Evolutionary conservation across 2,329 filamentous ascomycete species (phyloP), one percentile per base, ranked within the genome.

Genomic region (Achaetomium macrosporum): DNA sequence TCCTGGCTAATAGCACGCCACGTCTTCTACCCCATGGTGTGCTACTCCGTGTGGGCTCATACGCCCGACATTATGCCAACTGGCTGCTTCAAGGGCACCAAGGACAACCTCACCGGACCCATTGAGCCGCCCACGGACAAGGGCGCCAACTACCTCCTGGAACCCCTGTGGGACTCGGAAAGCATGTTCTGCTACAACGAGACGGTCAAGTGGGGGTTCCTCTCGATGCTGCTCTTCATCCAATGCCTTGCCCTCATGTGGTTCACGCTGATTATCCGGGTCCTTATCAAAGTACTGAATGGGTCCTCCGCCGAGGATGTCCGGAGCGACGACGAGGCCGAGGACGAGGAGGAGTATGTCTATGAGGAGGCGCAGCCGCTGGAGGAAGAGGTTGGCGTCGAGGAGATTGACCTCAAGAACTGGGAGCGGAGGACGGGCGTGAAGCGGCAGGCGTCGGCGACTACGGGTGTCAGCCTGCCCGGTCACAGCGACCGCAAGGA

Each of bases 1-100:
- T 82, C 83, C 48, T 99, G 93, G 93, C 78, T 96, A 58, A 66
- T 87, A 47, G 82, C 87, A 29, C 88, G 93, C 47, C 93, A 99
- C 68, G 72, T 92, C 51, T 74, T 90, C 58, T 97, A 91, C 73
- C 73, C 84, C 51, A 77, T 81, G 63, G 82, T 93, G 41, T 90
- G 86, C 76, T 95, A 87, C 79, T 95, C 89, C 39, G 82, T 95
- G 55, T 89, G 85, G 68, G 74, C 75, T 29, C 79, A 90, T 59
- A 74, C 84, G 1, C 80, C 84, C 15, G 63, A 69, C 11, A 73
- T 78, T 40, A 86, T 91, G 68, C 69, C 77, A 1, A 77, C 76
- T 48, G 88, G 85, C 35, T 95, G 90, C 72, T 96, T 87, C 73
- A 73, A 72, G 16, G 83, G 84, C 42, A 71, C 73, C 44, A 76